Evolutionary conservation across 768 basidiomycete species (phyloP), one percentile per base, ranked within the genome.

Genomic region (Boletus edulis): DNA sequence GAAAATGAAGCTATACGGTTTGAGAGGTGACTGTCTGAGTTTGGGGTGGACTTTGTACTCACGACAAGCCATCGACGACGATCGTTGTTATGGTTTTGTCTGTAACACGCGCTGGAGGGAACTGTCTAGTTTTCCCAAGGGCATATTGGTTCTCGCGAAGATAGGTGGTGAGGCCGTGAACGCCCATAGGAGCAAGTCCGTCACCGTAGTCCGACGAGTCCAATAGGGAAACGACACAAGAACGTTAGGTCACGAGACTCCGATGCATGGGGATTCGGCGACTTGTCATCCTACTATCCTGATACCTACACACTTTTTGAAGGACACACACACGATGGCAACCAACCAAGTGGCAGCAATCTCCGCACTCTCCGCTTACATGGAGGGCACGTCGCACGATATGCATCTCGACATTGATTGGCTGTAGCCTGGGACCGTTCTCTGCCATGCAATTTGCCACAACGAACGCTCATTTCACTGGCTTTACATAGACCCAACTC

Each of bases 61-160:
- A 93, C 91, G 91, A 91, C 89, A 86, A 91, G 43, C 82, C 91
- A 73, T 94, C 91, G 47, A 93, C 81, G 10, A 94, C 85, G 55
- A 91, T 73, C 32, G 81, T 74, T 18, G 78, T 75, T 46, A 57
- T 49, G 41, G 52, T 34, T 12, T 64, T 50, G 6, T 42, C 55
- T 32, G 58, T 59, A 48, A 39, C 18, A 22, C 3, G 11, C 2
- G 20, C 20, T 18, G 35, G 32, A 46, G 55, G 60, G 17, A 79
- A 69, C n/a, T 71, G 65, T 32, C 73, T 54, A 0, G 72, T 67
- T 56, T 70, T 73, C 2, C 76, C 71, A 51, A 82, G 69, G 15
- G 67, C 42, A 34, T 72, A 70, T 35, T 72, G 71, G 59, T 80
- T 71, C 56, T 81, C 79, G 56, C 73, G 77, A 18, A 82, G 69